Base-by-base conservation (phyloP, 495 filamentous ascomycete genomes). In the Pseudoneurospora amorphoporcata region DNA sequence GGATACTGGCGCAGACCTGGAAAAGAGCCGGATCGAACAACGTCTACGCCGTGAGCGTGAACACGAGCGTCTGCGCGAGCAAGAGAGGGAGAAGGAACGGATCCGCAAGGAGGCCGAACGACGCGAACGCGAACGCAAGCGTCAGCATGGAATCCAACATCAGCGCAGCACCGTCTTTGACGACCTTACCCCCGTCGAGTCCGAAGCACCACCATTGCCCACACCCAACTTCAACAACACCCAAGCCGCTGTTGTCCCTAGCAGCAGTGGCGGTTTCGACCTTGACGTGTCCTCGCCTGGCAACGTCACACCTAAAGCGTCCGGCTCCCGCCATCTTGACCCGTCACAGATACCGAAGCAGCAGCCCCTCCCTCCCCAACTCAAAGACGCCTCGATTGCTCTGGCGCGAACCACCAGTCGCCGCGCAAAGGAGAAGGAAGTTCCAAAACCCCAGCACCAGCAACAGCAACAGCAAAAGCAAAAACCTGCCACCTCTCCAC, bases 141-240 rank as follows among this genome's bases (percentile, higher is more conserved):
- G 70, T 10, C 73, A 79, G 45, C 77, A 73, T 12, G 79, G 79
- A 37, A 69, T 79, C 7, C 74, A 75, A 17, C 73, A 77, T 68
- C 79, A 80, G 71, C 79, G 77, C 29, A 79, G 78, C 2, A 81
- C 78, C n/a, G 61, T 79, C 14, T 79, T 80, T 68, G 78, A 80
- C 61, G 73, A 77, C 68, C 73, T 79, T 38, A 73, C 72, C 7
- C 73, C 76, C 4, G 70, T 77, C 42, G 68, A 77, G 9, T 42
- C 72, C 8, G 77, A 78, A 19, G 53, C 29, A 35, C 53, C 53
- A 17, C 53, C 53, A 5, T 1, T 65, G 3, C 53, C 53, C 53
- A 74, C 76, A 0, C 72, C 72, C 12, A 76, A 75, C 32, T 81
- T 77, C 47, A 76, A 80, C 71, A 72, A 81, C 70, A 80, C 79